Evolutionary conservation across 2,329 filamentous ascomycete genomes (phyloP), one percentile per base, ranked within the genome.

Genomic region (Coleophoma cylindrospora): DNA sequence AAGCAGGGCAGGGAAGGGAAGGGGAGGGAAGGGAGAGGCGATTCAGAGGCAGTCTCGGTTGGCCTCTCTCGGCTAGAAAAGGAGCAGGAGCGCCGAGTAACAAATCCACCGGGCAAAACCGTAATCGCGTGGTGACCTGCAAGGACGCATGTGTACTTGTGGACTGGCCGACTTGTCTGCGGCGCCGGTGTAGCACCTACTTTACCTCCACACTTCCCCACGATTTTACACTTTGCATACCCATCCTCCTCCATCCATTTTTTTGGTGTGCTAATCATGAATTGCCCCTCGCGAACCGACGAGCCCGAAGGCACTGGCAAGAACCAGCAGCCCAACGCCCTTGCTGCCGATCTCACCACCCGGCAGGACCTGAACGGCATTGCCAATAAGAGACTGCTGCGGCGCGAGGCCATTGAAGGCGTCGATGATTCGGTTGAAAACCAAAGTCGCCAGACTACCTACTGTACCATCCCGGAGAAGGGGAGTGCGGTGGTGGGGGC

Each of bases 221-320:
- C 17, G 14, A 21, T 15, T 41, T 41, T 14, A 3, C 22, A 3
- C 8, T 17, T 21, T 17, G 2, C 19, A 17, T 13, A 21, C 40
- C 14, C 17, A 13, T 9, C 13, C 15, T 41, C 5, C 17, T 19
- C 38, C 38, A 15, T n/a, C 21, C 15, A 17, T 19, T 9, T 38
- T 11, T 17, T n/a, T n/a, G n/a, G n/a, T n/a, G n/a, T n/a, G n/a
- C 38, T 11, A n/a, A 66, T 34, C 46, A 86, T 86, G 83, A 86
- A 86, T 61, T 84, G 81, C 63, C 81, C 82, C 50, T 84, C 81
- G 6, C 72, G 80, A 57, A 80, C 74, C 33, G 81, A 86, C 53
- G 74, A 80, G 50, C 70, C 73, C 32, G 69, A 72, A 45, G 73
- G 78, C 47, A 72, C 73, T 19, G 72, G 70, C 48, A 82, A 75